phyloP scores from a whole-genome alignment of 192 early-diverging fungal species.

The Coemansia sp. region DNA sequence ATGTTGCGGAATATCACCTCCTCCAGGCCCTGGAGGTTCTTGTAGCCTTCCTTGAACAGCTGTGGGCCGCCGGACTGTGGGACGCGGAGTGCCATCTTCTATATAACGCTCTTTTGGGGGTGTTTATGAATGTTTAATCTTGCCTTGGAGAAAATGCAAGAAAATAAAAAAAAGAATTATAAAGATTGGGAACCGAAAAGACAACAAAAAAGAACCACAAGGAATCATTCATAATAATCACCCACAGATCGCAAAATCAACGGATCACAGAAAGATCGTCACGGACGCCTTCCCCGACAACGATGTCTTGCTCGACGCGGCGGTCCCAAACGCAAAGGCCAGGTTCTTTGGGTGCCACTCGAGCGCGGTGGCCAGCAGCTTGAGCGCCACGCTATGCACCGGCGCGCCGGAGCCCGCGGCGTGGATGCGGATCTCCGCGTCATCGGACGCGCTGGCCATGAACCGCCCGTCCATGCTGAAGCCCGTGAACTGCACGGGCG shows the following conservation, averaged over 20 bases:
- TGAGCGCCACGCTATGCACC: constrained; percentile 19
- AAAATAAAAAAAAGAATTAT: no score
- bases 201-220: no score
- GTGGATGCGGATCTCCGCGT: constrained; percentile 24
- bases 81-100: constrained; percentile 82
- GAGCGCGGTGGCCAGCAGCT: constrained; percentile 29
- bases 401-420: constrained; percentile 25
- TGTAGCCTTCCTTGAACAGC: constrained; percentile 95
- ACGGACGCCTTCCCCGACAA: constrained; percentile 7
- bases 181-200: no score
- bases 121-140: no score
- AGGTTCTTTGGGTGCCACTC: constrained; percentile 49
- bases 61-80: constrained; percentile 79
- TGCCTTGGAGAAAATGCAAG: no score
- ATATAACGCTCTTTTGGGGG: neutral
- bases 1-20: constrained; percentile 96
- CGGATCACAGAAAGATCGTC: constrained; percentile 21
- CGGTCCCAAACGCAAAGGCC: constrained; percentile 35
- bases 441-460: constrained; percentile 45
- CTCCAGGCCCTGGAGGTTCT: constrained; percentile 94
- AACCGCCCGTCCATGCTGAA: constrained; percentile 42
- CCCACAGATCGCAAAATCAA: no score
- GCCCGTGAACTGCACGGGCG: constrained; percentile 27
- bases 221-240: no score
- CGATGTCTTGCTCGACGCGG: constrained; percentile 12